Evolutionary conservation across 768 basidiomycete genomes (phyloP).

Genomic region (Daedaleopsis nitida): DNA sequence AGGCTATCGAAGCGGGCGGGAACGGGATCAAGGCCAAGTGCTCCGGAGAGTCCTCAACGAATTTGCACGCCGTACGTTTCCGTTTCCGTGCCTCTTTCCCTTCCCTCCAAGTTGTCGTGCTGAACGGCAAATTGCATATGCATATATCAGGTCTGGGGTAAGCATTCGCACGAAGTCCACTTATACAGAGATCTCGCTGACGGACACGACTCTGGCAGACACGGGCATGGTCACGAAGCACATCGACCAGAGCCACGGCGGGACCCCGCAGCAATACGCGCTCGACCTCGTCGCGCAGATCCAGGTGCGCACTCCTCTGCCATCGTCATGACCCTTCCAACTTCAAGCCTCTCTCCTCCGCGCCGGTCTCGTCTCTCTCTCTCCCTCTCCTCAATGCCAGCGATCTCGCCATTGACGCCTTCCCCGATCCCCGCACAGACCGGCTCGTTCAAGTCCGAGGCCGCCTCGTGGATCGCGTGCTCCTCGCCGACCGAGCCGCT

Average conservation of each 20-base stretch:
- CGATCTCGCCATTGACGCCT: too few relatives aligned
- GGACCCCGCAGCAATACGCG: conserved; percentile 22
- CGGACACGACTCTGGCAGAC: conserved; percentile 9
- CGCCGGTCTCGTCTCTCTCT: too few relatives aligned
- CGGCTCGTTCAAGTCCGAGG: conserved; percentile 24
- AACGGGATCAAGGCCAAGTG: conserved; percentile 29
- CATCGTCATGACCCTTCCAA: too few relatives aligned
- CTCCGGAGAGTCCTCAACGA: conserved; percentile 20
- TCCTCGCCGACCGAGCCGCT: conserved; percentile 26
- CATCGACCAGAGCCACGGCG: conserved; percentile 23
- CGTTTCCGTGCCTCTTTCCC: too few relatives aligned
- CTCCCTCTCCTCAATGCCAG: not conserved
- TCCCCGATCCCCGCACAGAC: conserved; percentile 15
- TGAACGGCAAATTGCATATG: not conserved
- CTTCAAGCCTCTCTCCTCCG: not conserved
- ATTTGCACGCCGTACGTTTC: conserved; percentile 24
- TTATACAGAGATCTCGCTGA: not conserved
- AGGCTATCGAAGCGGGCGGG: conserved; percentile 32
- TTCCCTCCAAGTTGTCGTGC: not conserved
- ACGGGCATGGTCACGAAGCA: conserved; percentile 29
- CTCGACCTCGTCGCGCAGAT: conserved; percentile 31
- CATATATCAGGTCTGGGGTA: conserved; percentile 18
- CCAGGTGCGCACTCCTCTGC: conserved; percentile 29
- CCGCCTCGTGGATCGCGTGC: conserved; percentile 29
- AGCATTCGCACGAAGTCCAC: not conserved